Evolutionary conservation across 2,329 filamentous ascomycete genomes (phyloP).

Genomic region (Clonostachys solani): DNA sequence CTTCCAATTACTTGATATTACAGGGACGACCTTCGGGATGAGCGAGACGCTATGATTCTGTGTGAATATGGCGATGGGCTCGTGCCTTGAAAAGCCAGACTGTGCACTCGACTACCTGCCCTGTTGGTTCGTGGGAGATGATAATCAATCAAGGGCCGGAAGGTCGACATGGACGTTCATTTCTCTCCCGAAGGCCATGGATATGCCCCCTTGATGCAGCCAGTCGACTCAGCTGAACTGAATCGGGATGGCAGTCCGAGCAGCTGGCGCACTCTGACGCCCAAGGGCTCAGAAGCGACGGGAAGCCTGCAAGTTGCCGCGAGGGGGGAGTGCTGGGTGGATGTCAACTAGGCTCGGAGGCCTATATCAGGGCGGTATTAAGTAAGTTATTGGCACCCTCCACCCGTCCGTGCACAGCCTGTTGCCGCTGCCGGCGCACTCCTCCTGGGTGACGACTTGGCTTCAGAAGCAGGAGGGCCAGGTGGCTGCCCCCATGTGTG

Average conservation of each 20-base stretch:
- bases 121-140: not conserved
- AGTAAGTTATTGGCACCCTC: not conserved
- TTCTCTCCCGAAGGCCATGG: not conserved
- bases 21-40: too few species aligned
- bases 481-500: too few species aligned
- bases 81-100: not conserved
- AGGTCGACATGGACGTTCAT: not conserved
- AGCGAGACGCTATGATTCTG: too few species aligned
- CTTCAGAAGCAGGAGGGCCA: not conserved
- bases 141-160: not conserved
- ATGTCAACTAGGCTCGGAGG: too few species aligned
- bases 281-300: not conserved
- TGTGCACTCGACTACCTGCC: not conserved
- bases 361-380: not conserved
- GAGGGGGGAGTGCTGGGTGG: not conserved
- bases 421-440: not conserved
- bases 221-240: not conserved
- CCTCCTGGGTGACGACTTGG: not conserved
- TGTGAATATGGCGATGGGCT: too few species aligned
- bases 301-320: conserved; percentile 1
- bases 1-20: too few species aligned
- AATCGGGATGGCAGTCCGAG: not conserved
- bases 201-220: not conserved
- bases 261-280: not conserved
- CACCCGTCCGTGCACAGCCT: not conserved